Percentiles rank a stretch among this genome's conserved stretches.
Evolutionary conservation across 1,139 yeast genomes (phyloP).

Genomic region (Candida labiduridarum): DNA sequence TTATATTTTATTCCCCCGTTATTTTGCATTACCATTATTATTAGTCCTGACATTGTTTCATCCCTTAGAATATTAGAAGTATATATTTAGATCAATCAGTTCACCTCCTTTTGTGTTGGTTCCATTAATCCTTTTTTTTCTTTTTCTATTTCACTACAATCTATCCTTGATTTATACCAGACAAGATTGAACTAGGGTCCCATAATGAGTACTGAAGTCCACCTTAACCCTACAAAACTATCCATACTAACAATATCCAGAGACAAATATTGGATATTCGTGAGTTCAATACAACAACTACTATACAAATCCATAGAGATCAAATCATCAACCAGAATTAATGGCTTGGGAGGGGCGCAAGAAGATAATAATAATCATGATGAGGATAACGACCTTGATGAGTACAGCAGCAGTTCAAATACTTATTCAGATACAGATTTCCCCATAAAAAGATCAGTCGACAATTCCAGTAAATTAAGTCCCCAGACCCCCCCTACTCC

Average conservation of each 20-base stretch:
- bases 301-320: constrained; percentile 28
- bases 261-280: constrained; percentile 52
- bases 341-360: constrained; percentile 13
- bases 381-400: constrained; percentile 18
- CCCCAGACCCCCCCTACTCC: constrained; percentile 5
- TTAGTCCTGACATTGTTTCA: background rate
- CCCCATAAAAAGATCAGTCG: constrained; percentile 16
- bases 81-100: background rate
- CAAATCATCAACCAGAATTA: background rate
- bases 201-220: constrained; percentile 41
- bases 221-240: constrained; percentile 45
- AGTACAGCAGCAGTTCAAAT: constrained; percentile 10
- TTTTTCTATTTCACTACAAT: background rate
- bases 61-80: background rate
- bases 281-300: constrained; percentile 47
- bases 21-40: background rate
- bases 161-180: too few relatives aligned
- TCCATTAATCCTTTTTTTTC: background rate
- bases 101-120: too few relatives aligned
- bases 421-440: constrained; percentile 19
- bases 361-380: constrained; percentile 21
- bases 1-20: too few relatives aligned
- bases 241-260: constrained; percentile 53
- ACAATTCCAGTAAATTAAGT: constrained; percentile 25
- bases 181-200: too few relatives aligned